Percentiles rank a stretch among this genome's conserved stretches.
Evolutionary conservation across 164 flowering plant genomes (phyloP).

Genomic region (Sedum album): DNA sequence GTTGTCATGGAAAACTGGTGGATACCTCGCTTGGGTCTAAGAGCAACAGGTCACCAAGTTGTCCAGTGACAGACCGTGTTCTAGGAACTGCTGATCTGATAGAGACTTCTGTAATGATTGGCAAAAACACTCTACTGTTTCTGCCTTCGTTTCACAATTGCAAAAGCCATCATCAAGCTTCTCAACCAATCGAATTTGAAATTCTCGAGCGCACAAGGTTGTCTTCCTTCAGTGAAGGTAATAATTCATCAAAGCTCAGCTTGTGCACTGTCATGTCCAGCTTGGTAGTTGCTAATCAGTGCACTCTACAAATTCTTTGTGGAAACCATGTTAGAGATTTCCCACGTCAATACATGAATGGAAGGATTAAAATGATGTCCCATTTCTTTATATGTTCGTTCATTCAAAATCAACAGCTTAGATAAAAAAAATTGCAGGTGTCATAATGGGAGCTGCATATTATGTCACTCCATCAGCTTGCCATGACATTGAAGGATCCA

Average conservation of each 20-base stretch:
- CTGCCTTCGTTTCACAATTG: slow-evolving; percentile 47
- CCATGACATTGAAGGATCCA: slow-evolving; percentile 36
- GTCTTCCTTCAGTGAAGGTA: slow-evolving; percentile 76
- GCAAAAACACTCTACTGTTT: slow-evolving; percentile 49
- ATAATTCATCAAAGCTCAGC: background rate
- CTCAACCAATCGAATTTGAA: slow-evolving; percentile 47
- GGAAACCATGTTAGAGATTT: background rate
- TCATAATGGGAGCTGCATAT: slow-evolving; percentile 46
- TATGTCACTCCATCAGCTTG: slow-evolving; percentile 48
- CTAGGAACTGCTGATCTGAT: slow-evolving; percentile 36
- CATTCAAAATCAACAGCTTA: background rate
- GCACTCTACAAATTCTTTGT: background rate
- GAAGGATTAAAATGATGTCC: background rate
- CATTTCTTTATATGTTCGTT: background rate
- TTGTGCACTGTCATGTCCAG: too few relatives aligned
- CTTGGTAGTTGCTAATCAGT: background rate
- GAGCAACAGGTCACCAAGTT: slow-evolving; percentile 21
- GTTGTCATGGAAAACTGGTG: slow-evolving; percentile 61
- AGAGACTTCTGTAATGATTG: slow-evolving; percentile 55
- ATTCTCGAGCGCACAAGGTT: slow-evolving; percentile 60
- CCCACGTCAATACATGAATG: background rate
- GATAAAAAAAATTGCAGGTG: slow-evolving; percentile 30
- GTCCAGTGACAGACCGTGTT: slow-evolving; percentile 40
- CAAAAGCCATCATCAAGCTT: slow-evolving; percentile 29
- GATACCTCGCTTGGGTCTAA: slow-evolving; percentile 20